Percentiles rank a stretch among this genome's conserved stretches.
Conservation (phyloP, 2,329 filamentous ascomycete species). For the Colletotrichum simmondsii region DNA sequence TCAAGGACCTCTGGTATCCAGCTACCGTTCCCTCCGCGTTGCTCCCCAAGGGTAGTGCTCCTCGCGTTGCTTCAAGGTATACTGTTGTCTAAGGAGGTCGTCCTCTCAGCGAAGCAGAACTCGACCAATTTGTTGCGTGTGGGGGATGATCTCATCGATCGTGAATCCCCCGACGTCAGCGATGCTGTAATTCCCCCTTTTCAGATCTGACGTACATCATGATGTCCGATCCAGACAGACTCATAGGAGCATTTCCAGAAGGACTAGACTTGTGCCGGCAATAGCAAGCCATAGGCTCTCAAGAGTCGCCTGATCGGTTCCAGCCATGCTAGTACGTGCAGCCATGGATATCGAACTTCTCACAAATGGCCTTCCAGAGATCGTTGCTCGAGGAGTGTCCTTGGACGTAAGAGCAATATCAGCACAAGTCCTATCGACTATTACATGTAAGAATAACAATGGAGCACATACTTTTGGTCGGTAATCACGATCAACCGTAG, state of each 20-base stretch:
- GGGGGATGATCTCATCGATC: too few relatives aligned
- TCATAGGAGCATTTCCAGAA: neutral
- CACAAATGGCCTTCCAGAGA: neutral
- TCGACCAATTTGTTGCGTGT: too few relatives aligned
- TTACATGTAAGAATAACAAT: neutral
- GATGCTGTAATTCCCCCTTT: too few relatives aligned
- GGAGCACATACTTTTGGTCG: neutral
- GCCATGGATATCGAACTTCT: neutral
- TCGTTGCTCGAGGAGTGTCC: neutral
- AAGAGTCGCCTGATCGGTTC: neutral
- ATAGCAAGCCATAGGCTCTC: neutral
- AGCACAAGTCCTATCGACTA: neutral
- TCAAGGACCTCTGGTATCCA: neutral
- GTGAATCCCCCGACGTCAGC: too few relatives aligned
- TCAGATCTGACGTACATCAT: too few relatives aligned
- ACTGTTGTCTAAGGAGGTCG: neutral
- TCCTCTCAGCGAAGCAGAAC: too few relatives aligned
- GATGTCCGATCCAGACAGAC: neutral
- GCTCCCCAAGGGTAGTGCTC: neutral
- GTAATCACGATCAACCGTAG: neutral
- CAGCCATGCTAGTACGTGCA: neutral
- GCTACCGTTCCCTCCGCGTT: too few relatives aligned
- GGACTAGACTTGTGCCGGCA: neutral
- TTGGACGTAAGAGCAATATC: neutral
- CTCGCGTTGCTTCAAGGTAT: neutral